These are phyloP conservation scores for Fusarium sp. DNA, from an alignment of 2,329 filamentous ascomycete species.

Conservation along the genomic window DNA sequence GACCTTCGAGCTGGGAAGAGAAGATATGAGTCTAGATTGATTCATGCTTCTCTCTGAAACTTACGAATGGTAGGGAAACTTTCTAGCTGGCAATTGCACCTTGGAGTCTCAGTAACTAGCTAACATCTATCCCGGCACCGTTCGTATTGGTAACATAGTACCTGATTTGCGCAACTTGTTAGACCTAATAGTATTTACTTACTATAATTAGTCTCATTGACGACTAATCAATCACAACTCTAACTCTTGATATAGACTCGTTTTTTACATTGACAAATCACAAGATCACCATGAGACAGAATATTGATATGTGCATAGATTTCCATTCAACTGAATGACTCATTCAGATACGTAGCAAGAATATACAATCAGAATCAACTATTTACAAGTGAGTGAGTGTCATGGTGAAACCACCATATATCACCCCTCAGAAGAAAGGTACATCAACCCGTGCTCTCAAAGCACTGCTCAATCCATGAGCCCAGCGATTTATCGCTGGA, in stretches of 20 bases:
- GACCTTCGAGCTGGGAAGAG: too few relatives aligned
- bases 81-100: too few relatives aligned
- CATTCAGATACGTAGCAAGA: background rate
- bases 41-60: too few relatives aligned
- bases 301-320: constrained; percentile 1
- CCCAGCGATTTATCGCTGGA: constrained; percentile 5
- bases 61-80: accelerated
- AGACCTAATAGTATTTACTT: too few relatives aligned
- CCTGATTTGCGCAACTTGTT: too few relatives aligned
- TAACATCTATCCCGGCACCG: too few relatives aligned
- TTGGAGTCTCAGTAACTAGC: too few relatives aligned
- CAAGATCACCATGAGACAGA: background rate
- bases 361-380: constrained; percentile 23
- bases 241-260: too few relatives aligned
- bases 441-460: background rate
- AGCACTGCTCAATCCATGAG: background rate
- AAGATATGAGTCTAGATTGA: too few relatives aligned
- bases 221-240: too few relatives aligned
- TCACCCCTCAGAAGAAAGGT: background rate
- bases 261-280: background rate
- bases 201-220: accelerated
- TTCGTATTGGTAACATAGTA: too few relatives aligned
- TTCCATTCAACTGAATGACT: constrained; percentile 19
- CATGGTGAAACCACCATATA: constrained; percentile 6
- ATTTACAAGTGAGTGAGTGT: constrained; percentile 21